Evolutionary conservation across 2,329 filamentous ascomycete species (phyloP), one percentile per base, ranked within the genome.

Genomic region (Claviceps monticola): DNA sequence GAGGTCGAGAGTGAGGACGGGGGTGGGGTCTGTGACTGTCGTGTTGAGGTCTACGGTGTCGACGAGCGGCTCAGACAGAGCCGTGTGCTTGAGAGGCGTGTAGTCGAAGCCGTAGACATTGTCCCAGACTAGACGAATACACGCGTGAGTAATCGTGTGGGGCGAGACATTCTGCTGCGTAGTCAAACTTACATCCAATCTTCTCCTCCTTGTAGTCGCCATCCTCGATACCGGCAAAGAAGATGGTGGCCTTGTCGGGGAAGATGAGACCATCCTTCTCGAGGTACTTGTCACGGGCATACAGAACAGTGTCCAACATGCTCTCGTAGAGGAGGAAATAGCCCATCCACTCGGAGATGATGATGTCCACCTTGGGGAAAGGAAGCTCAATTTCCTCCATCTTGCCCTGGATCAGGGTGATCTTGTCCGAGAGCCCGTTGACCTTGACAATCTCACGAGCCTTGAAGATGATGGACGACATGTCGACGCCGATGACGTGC

Each of bases 291-390:
- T 98, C 93, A 61, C 93, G 84, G 26, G 93, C 93, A 66, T 96
- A 97, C 54, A 98, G 79, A 49, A 98, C 93, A 36, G 93, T 98
- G 74, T 98, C 93, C 65, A 98, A 72, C 93, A 98, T 98, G 80
- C 81, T 87, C 81, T 98, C 93, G 72, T 98, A 98, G 55, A 98
- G 82, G 50, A 98, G 75, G 76, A 97, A 97, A 75, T 98, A 98
- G 37, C 93, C 93, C 93, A 98, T 98, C 93, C 93, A 98, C 76
- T 98, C 93, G 2, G 91, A 97, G 68, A 98, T 95, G 73, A 98
- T 98, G 67, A 98, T 98, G 66, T 98, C 93, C 58, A 98, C 93
- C 72, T 97, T 87, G 64, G 88, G 85, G 71, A 86, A 95, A 19
- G 93, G 93, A 56, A 98, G 76, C 64, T 86, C 76, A 46, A 98